Evolutionary conservation across 805 yeast genomes (phyloP).

Genomic region (Hyphopichia homilentoma): DNA sequence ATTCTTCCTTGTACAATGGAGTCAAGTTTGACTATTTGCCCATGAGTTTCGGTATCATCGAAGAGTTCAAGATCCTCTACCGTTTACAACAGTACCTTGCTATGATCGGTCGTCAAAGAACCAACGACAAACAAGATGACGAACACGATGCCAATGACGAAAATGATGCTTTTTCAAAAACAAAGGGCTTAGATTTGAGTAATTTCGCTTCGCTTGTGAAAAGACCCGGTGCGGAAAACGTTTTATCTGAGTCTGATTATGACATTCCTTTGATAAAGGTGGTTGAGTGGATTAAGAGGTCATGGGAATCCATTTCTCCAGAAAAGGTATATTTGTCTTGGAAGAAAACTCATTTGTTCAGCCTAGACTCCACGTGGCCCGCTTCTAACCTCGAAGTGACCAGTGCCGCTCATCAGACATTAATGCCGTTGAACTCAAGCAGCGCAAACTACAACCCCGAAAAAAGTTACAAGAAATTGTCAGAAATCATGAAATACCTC

Average conservation of each 20-base stretch:
- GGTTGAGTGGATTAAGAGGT: slow-evolving; percentile 52
- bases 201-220: neutral
- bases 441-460: slow-evolving; percentile 13
- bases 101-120: slow-evolving; percentile 34
- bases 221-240: slow-evolving; percentile 10
- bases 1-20: slow-evolving; percentile 35
- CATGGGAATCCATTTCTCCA: slow-evolving; percentile 46
- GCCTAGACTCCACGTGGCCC: slow-evolving; percentile 27
- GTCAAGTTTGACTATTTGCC: slow-evolving; percentile 54
- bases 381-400: slow-evolving; percentile 8
- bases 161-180: neutral
- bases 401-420: slow-evolving; percentile 9
- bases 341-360: slow-evolving; percentile 33
- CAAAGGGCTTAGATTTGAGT: neutral
- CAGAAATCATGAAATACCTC: slow-evolving; percentile 42
- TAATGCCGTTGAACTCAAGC: slow-evolving; percentile 9
- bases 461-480: slow-evolving; percentile 39
- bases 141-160: neutral
- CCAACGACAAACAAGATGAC: slow-evolving; percentile 9
- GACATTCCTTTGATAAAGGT: slow-evolving; percentile 51
- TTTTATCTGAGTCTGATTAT: slow-evolving; percentile 38
- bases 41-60: slow-evolving; percentile 60
- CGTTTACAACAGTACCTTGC: slow-evolving; percentile 55
- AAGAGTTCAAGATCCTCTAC: slow-evolving; percentile 57
- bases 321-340: slow-evolving; percentile 32